Conservation (phyloP, 1,284 basidiomycete species). For the Ceratorhiza oryzae-sativae region DNA sequence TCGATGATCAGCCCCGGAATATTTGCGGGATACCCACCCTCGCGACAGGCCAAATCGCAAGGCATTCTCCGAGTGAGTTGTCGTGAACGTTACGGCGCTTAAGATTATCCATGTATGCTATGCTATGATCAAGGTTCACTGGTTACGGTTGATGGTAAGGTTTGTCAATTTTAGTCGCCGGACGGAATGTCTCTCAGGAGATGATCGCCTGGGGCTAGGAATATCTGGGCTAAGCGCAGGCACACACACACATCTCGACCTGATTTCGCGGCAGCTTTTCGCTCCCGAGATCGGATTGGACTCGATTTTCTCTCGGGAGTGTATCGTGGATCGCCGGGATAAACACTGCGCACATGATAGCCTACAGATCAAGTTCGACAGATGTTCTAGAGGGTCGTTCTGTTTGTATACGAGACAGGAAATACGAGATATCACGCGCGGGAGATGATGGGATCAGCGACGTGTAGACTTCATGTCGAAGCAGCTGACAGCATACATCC, state of each 20-base stretch:
- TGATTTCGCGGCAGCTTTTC: not conserved
- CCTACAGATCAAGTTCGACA: not conserved
- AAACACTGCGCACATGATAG: not conserved
- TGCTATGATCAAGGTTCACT: not conserved
- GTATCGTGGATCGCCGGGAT: not conserved
- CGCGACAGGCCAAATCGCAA: too few species aligned
- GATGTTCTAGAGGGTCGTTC: not conserved
- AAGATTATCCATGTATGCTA: not conserved
- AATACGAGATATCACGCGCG: not conserved
- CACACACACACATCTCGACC: not conserved
- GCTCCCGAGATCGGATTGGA: too few species aligned
- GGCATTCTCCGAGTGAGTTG: too few species aligned
- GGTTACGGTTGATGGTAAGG: not conserved
- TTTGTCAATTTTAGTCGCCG: not conserved
- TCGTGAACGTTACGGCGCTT: too few species aligned
- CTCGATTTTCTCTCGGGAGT: too few species aligned
- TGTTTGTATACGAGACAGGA: not conserved
- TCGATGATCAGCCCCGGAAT: too few species aligned
- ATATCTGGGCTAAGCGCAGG: not conserved
- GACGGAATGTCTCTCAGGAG: not conserved
- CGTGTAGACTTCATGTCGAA: conserved; percentile 5
- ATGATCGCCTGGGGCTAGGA: not conserved
- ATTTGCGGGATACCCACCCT: too few species aligned
- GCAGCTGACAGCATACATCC: conserved; percentile 9
- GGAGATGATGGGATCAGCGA: not conserved